Conservation (phyloP, 306 rosid genomes). For the Rosa rugosa region DNA sequence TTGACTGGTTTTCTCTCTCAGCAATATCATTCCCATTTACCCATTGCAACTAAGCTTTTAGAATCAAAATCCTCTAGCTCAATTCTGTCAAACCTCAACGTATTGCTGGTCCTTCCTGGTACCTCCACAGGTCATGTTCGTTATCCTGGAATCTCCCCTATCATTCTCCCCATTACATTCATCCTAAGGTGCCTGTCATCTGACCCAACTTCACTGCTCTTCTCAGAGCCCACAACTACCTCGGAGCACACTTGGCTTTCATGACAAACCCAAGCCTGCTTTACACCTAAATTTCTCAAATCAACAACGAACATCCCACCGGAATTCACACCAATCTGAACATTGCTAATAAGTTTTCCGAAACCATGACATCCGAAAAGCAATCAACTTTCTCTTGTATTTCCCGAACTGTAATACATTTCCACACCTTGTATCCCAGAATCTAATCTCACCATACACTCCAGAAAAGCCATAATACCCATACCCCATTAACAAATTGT, state of each 20-base stretch:
- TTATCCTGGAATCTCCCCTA: constrained; percentile 61
- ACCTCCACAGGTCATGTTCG: constrained; percentile 69
- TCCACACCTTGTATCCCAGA: constrained; percentile 72
- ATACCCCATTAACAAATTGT: constrained; percentile 62
- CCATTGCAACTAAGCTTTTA: neutral
- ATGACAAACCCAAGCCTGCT: constrained; percentile 57
- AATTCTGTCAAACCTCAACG: constrained; percentile 85
- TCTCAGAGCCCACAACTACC: constrained; percentile 46
- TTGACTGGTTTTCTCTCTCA: neutral
- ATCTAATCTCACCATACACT: constrained; percentile 20
- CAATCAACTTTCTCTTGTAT: constrained; percentile 65
- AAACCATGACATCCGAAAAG: constrained; percentile 66
- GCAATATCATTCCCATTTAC: neutral
- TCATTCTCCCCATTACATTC: constrained; percentile 69
- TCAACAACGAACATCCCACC: constrained; percentile 60
- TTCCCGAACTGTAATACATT: constrained; percentile 58
- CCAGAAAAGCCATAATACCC: constrained; percentile 26
- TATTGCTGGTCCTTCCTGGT: constrained; percentile 36
- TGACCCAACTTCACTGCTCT: constrained; percentile 17
- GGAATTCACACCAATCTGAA: constrained; percentile 75
- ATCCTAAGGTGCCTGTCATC: constrained; percentile 58
- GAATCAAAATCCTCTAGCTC: constrained; percentile 48
- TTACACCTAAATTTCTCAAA: constrained; percentile 37
- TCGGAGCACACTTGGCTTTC: constrained; percentile 77
- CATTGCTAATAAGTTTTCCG: constrained; percentile 50